phyloP scores from a whole-genome alignment of 2,329 filamentous ascomycete species.

The Eutypa lata region DNA sequence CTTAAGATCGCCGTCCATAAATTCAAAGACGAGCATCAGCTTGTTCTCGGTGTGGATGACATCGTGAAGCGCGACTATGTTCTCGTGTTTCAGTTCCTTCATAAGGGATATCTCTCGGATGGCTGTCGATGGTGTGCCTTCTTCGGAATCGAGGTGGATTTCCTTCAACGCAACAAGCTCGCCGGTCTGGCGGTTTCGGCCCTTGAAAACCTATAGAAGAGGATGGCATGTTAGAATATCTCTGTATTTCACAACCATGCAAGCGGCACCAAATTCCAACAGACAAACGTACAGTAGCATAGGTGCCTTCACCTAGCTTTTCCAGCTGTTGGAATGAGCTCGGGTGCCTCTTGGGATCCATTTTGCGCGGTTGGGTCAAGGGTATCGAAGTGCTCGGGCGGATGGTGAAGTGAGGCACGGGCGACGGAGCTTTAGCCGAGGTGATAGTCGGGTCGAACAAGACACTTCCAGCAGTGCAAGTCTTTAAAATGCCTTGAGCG shows the following conservation, averaged over 20 bases:
- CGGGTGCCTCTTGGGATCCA: constrained; percentile 91
- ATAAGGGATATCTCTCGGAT: constrained; percentile 98
- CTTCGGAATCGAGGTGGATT: constrained; percentile 97
- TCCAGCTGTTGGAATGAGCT: constrained; percentile 99
- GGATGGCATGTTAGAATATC: constrained; percentile 18
- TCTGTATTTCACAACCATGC: neutral
- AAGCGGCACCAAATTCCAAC: neutral
- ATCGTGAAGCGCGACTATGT: constrained; percentile 95
- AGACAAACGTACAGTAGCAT: constrained; percentile 75
- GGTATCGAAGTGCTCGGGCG: constrained; percentile 10
- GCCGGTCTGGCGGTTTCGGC: constrained; percentile 92
- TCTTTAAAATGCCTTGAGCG: constrained; percentile 23
- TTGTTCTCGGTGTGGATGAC: constrained; percentile 99
- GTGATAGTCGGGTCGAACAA: constrained; percentile 38
- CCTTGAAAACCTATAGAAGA: constrained; percentile 82
- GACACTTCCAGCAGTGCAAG: constrained; percentile 35
- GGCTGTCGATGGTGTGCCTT: constrained; percentile 93
- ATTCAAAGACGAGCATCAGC: constrained; percentile 98
- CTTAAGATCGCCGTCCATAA: constrained; percentile 97
- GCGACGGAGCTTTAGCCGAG: constrained; percentile 29
- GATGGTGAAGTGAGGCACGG: constrained; percentile 25
- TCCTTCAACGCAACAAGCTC: constrained; percentile 97
- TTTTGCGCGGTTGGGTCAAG: constrained; percentile 36
- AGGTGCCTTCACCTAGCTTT: constrained; percentile 97
- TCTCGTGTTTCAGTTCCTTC: constrained; percentile 99